Conservation (phyloP, 202 grass and related monocot species). For the Panicum virgatum region DNA sequence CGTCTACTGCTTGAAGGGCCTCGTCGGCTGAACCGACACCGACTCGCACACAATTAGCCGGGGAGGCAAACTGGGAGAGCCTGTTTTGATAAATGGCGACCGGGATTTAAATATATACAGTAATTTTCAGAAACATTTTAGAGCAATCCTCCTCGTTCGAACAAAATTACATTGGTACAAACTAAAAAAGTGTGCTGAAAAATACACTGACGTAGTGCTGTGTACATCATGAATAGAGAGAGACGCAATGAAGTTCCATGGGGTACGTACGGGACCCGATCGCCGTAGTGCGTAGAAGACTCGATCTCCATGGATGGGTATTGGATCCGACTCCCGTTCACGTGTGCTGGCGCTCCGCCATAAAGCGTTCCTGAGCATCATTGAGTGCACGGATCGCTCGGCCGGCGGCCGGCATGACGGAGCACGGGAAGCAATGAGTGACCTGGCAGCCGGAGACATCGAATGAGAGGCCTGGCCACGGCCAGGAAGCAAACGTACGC, state of each 20-base stretch:
- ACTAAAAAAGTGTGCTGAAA: not conserved
- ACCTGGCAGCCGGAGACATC: not conserved
- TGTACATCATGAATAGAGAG: not conserved
- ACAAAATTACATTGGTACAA: not conserved
- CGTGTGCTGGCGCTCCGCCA: not conserved
- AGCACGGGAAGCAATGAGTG: constrained; percentile 15
- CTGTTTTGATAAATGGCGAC: not conserved
- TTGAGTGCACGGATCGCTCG: not conserved
- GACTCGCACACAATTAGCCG: too few relatives aligned
- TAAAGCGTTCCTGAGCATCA: not conserved
- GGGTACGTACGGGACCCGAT: not conserved
- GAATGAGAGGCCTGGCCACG: not conserved
- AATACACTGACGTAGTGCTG: not conserved
- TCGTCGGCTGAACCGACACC: constrained; percentile 41
- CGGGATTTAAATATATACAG: too few relatives aligned
- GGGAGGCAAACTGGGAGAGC: too few relatives aligned
- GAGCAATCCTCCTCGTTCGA: not conserved
- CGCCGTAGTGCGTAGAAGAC: not conserved
- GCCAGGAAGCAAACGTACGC: not conserved
- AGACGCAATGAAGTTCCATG: constrained; percentile 3
- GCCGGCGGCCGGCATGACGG: not conserved
- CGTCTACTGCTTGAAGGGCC: constrained; percentile 58
- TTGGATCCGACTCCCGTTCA: not conserved
- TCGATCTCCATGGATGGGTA: not conserved
- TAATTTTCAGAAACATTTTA: not conserved